Percentiles rank a stretch among this genome's conserved stretches.
phyloP scores from a whole-genome alignment of 192 early-diverging fungal genomes.

The Backusella tarrabulga region DNA sequence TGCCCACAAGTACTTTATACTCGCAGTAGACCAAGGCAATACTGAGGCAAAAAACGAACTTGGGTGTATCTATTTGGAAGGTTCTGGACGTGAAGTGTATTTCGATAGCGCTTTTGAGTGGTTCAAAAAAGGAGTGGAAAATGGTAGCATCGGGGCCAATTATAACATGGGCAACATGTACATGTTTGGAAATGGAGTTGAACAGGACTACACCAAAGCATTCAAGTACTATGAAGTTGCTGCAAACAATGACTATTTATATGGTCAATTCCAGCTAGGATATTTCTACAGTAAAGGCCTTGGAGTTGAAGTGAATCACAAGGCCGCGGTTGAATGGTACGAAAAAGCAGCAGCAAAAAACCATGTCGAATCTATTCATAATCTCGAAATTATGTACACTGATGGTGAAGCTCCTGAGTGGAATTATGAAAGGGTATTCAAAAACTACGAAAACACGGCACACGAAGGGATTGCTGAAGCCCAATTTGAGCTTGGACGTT shows the following conservation, averaged over 20 bases:
- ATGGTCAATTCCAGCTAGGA: background rate
- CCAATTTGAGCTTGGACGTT: background rate
- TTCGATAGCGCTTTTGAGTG: background rate
- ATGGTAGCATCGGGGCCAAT: background rate
- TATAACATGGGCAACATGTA: background rate
- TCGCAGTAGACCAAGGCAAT: background rate
- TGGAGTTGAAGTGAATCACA: conserved; percentile 22
- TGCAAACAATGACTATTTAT: background rate
- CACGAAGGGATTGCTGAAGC: conserved; percentile 14
- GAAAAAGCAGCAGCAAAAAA: conserved; percentile 21
- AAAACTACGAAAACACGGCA: conserved; percentile 19
- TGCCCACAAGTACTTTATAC: background rate
- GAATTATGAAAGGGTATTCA: conserved; percentile 24
- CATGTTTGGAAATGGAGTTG: background rate
- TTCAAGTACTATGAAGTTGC: conserved; percentile 22
- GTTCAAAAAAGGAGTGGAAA: background rate
- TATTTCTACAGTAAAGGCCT: background rate
- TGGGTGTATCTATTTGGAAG: background rate
- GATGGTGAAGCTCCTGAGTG: conserved; percentile 26
- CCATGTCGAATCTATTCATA: conserved; percentile 23
- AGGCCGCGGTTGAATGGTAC: conserved; percentile 29
- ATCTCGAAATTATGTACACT: conserved; percentile 18
- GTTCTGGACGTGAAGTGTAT: background rate
- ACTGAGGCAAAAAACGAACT: background rate
- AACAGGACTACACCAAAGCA: conserved; percentile 24